phyloP scores from a whole-genome alignment of 345 rosid genomes.

The Salix koriyanagi region DNA sequence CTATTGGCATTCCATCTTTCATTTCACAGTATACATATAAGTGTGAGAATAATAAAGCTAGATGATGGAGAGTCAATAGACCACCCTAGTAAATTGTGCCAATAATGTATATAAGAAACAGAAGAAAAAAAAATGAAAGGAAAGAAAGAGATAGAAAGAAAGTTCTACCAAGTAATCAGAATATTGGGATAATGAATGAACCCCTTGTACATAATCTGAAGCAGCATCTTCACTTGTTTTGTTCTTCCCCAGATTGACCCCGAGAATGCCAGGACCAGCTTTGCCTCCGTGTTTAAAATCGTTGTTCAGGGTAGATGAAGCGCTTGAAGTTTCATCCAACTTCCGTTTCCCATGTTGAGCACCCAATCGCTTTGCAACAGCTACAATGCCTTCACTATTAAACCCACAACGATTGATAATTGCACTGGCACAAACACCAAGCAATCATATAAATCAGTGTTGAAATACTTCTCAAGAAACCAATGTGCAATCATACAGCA shows the following conservation, averaged over 20 bases:
- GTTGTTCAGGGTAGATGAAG: constrained; percentile 47
- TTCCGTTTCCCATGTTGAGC: constrained; percentile 97
- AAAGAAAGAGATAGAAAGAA: neutral
- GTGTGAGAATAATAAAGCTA: neutral
- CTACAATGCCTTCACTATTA: constrained; percentile 95
- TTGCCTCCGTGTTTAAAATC: constrained; percentile 82
- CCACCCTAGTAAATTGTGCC: neutral
- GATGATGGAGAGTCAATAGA: neutral
- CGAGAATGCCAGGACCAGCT: constrained; percentile 99
- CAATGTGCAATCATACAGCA: neutral
- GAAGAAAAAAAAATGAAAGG: neutral
- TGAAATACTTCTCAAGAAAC: constrained; percentile 4
- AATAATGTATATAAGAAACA: neutral
- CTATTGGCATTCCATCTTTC: neutral
- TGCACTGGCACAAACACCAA: constrained; percentile 55
- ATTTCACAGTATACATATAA: neutral
- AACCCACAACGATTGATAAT: constrained; percentile 92
- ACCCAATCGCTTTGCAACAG: constrained; percentile 90
- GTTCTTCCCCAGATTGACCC: constrained; percentile 96
- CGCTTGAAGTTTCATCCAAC: constrained; percentile 74
- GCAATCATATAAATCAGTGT: constrained; percentile 4
- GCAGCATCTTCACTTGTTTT: constrained; percentile 94
- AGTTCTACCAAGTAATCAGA: constrained; percentile 88
- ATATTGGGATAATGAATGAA: constrained; percentile 90
- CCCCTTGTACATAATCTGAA: constrained; percentile 95